These are phyloP conservation scores for Tetrastigma voinierianum DNA, from an alignment of 164 flowering plant species.

Conservation along the genomic window DNA sequence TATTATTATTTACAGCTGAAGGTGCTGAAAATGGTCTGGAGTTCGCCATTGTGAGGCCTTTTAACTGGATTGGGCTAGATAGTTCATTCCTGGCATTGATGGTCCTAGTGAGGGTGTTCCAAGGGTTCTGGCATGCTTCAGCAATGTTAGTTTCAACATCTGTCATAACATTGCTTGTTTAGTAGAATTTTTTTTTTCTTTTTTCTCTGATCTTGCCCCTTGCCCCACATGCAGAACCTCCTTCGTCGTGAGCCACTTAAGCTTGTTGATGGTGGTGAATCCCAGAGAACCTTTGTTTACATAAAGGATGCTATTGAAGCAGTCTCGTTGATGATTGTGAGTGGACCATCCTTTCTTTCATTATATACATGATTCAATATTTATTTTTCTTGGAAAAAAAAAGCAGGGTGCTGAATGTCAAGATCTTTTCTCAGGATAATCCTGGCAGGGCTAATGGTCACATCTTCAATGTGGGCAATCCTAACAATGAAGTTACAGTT, in stretches of 20 bases:
- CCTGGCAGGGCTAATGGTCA: conserved; percentile 86
- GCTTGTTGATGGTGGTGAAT: conserved; percentile 79
- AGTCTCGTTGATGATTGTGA: conserved; percentile 65
- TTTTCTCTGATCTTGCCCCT: neutral
- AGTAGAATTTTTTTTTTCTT: no score
- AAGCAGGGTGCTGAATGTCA: neutral
- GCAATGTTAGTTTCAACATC: conserved; percentile 54
- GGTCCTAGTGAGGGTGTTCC: conserved; percentile 94
- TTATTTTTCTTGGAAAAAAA: neutral
- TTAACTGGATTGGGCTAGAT: conserved; percentile 94
- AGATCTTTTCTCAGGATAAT: conserved; percentile 58
- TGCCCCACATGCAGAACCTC: conserved; percentile 34
- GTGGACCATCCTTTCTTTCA: conserved; percentile 10
- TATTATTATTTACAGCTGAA: conserved; percentile 53
- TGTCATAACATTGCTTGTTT: neutral
- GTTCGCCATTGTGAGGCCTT: conserved; percentile 81
- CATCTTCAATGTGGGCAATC: no score
- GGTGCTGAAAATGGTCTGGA: conserved; percentile 83
- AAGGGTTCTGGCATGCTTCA: conserved; percentile 88
- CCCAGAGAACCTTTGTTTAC: conserved; percentile 70
- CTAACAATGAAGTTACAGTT: conserved; percentile 89
- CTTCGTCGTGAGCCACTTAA: conserved; percentile 61
- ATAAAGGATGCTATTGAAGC: conserved; percentile 84
- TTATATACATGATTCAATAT: neutral
- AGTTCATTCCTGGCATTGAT: conserved; percentile 88